Evolutionary conservation across 129 eudicot genomes (phyloP), one percentile per base, ranked within the genome.

Genomic region (Tanacetum coccineum): DNA sequence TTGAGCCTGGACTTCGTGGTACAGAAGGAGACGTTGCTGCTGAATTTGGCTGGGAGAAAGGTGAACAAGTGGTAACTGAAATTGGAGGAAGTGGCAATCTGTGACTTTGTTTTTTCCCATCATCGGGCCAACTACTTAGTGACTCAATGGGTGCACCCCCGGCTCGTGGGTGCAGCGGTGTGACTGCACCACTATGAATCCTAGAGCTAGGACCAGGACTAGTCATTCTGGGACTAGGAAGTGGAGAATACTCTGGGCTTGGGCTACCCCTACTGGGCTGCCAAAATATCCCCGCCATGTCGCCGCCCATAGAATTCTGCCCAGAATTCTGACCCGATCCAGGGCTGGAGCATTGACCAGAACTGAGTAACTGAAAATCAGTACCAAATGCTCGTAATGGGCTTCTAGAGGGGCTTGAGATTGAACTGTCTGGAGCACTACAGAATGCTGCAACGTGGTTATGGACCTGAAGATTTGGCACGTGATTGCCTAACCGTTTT

Each of bases 291-390:
- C 95, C 96, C 4, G 84, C 83, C 84, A 86, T 89, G 68, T 93
- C 99, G 66, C 92, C 96, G 20, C 99, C 99, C 96, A 88, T 84
- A 17, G 99, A 93, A 74, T 93, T 93, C 67, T 93, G 92, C 21
- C 99, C 99, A 48, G 99, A 93, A 71, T 90, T 93, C 77, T 93
- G 96, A 25, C 95, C 99, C 15, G 99, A 93, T 6, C 90, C 96
- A 13, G 99, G 99, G 75, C 96, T 88, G 36, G 99, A 93, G 81
- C 95, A 86, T 62, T 93, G 98, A 36, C 96, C 95, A 46, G 94
- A 66, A 48, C 78, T 84, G 28, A 84, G 73, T 25, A 68, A 79
- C 67, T 86, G 95, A 36, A 36, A 36, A 19, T 93, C 99, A 4
- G 70, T 76, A 54, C 87, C 85, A 74, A 77, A 79, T 49, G 85